Evolutionary conservation across 768 basidiomycete genomes (phyloP).

Genomic region (Cystofilobasidium macerans): DNA sequence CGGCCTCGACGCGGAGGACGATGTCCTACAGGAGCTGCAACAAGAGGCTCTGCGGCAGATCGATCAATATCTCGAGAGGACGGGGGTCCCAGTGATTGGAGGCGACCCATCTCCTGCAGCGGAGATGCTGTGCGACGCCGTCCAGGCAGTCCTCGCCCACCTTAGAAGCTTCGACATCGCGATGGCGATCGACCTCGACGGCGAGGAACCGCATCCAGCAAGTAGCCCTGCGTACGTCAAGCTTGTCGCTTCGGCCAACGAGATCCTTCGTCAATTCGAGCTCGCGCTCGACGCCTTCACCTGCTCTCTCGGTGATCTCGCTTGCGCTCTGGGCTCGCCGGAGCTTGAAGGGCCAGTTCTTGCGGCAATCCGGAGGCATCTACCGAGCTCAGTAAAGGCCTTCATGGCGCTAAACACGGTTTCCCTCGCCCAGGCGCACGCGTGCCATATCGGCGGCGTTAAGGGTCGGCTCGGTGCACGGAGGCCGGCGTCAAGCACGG

Average conservation of each 20-base stretch:
- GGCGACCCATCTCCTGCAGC: too few species aligned
- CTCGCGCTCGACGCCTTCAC: constrained; percentile 14
- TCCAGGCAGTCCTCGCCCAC: constrained; percentile 21
- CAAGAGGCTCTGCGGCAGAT: not conserved
- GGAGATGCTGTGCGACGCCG: not conserved
- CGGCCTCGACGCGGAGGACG: constrained; percentile 13
- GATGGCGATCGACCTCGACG: constrained; percentile 35
- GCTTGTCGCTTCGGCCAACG: constrained; percentile 31
- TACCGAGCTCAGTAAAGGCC: not conserved
- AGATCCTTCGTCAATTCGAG: constrained; percentile 30
- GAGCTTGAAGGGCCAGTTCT: not conserved
- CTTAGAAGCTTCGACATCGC: constrained; percentile 33
- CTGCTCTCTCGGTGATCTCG: not conserved
- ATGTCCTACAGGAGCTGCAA: not conserved
- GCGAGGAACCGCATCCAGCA: constrained; percentile 26
- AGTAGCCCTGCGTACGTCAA: constrained; percentile 28
- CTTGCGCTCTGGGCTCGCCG: not conserved
- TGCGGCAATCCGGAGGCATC: not conserved
- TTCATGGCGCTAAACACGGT: constrained; percentile 26
- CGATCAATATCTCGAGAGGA: not conserved
- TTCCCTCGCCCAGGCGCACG: constrained; percentile 28
- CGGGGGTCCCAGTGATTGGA: not conserved
- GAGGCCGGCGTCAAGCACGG: not conserved
- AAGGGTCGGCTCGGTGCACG: constrained; percentile 30
- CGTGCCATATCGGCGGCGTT: constrained; percentile 25